Base-by-base conservation (phyloP, 768 basidiomycete species). In the Rhodotorula kratochvilovae region DNA sequence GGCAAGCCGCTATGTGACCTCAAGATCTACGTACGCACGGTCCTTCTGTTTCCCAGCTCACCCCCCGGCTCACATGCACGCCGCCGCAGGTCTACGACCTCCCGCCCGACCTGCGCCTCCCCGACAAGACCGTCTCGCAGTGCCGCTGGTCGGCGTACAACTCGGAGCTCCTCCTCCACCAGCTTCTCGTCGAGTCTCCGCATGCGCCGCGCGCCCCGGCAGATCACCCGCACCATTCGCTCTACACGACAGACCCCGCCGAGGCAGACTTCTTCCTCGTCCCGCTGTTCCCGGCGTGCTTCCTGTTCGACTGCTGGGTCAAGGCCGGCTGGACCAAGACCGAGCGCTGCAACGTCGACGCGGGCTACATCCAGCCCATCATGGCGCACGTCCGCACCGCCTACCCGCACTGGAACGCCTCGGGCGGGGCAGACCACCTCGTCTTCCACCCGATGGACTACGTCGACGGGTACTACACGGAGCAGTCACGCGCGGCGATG, bases 121-220 rank as follows among this genome's bases (percentile, higher is more conserved):
- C 70, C 17, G 36, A 45, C 1, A 21, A 31, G 31, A 66, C 64
- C 12, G 53, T 63, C 50, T 57, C 60, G 13, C 64, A 67, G 23
- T 66, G 70, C 60, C 70, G 70, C 59, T 71, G 70, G 70, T 71
- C 70, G 50, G 65, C 70, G 6, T 71, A 71, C 63, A 64, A 64
- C 58, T 70, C 68, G 17, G 68, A 70, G 45, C 70, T 71, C 46
- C 61, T 66, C 36, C 54, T 71, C 2, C 63, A 70, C 56, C 29
- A 55, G 8, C 56, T 62, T 16, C 65, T 71, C 46, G n/a, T 42
- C 11, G 17, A 36, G 6, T 25, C 39, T 12, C 27, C 50, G 27
- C 0, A 53, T 19, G 17, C 31, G 6, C n/a, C 10, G 1, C 35
- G 29, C 36, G 16, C 19, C 4, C 31, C 59, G 12, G 5, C 63